A percentile compares a stretch with the other conserved stretches of the same genome.
Evolutionary conservation across 2,329 filamentous ascomycete species (phyloP).

Genomic region (Neoarthrinium moseri): DNA sequence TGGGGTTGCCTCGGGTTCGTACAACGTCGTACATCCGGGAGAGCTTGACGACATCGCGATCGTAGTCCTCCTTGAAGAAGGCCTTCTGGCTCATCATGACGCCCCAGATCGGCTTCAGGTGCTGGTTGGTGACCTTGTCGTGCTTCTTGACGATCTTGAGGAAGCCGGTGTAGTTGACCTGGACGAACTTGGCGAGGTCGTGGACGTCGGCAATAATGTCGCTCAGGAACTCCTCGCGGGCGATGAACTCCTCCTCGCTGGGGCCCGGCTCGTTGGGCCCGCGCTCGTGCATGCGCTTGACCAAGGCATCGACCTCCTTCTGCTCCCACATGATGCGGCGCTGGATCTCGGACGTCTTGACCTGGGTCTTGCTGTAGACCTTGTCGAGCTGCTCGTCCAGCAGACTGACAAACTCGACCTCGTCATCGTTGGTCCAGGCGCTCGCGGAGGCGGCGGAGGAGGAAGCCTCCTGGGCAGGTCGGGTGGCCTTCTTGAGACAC

Average conservation of each 20-base stretch:
- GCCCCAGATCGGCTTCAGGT: constrained; percentile 93
- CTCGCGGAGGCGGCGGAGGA: constrained; percentile 41
- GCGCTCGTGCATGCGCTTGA: constrained; percentile 68
- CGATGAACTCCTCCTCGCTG: constrained; percentile 87
- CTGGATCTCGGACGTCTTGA: constrained; percentile 95
- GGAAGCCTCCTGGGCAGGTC: constrained; percentile 34
- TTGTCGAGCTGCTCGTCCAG: constrained; percentile 94
- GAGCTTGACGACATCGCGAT: constrained; percentile 89
- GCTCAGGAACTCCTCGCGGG: constrained; percentile 91
- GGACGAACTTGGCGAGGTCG: constrained; percentile 95
- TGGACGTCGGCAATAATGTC: constrained; percentile 99
- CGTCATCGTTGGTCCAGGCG: constrained; percentile 92
- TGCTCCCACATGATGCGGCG: constrained; percentile 93
- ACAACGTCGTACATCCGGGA: constrained; percentile 95
- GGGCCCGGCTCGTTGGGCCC: constrained; percentile 59
- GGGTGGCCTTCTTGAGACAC: constrained; percentile 74
- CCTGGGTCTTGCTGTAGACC: constrained; percentile 95
- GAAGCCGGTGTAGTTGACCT: constrained; percentile 97
- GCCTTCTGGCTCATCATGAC: constrained; percentile 91
- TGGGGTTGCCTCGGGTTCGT: constrained; percentile 86
- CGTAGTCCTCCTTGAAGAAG: constrained; percentile 99
- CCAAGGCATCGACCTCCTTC: constrained; percentile 62
- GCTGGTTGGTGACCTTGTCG: constrained; percentile 94
- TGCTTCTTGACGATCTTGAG: constrained; percentile 99
- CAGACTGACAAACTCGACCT: constrained; percentile 80